Conservation (phyloP, 2,329 filamentous ascomycete genomes). For the Alternaria longipes region DNA sequence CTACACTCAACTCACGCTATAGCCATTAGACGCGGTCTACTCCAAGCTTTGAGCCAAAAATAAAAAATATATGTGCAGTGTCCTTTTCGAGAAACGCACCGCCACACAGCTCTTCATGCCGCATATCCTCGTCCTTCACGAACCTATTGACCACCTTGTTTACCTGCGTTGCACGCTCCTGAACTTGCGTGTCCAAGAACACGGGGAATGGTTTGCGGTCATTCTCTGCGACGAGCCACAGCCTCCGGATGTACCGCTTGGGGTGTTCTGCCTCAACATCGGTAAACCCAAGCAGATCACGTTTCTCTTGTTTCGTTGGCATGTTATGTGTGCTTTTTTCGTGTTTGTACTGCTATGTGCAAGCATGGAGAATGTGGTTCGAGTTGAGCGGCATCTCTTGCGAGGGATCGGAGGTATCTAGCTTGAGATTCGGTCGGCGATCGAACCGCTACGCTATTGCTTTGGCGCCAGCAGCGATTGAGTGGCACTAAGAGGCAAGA, state of each 20-base stretch:
- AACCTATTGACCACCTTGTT: not conserved
- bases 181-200: not conserved
- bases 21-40: too few relatives aligned
- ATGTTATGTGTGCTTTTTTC: not conserved
- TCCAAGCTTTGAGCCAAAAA: too few relatives aligned
- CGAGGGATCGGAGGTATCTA: slow-evolving; percentile 2
- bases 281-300: slow-evolving; percentile 9
- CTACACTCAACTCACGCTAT: too few relatives aligned
- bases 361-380: slow-evolving; percentile 6
- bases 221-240: too few relatives aligned
- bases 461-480: slow-evolving; percentile 4
- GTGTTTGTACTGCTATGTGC: not conserved
- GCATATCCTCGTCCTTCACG: too few relatives aligned
- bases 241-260: slow-evolving; percentile 5
- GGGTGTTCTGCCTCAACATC: slow-evolving; percentile 2
- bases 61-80: too few relatives aligned
- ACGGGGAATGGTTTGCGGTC: not conserved
- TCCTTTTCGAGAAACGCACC: too few relatives aligned
- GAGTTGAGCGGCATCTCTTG: slow-evolving; percentile 5
- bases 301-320: not conserved
- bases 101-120: too few relatives aligned
- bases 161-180: not conserved
- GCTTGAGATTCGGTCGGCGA: not conserved
- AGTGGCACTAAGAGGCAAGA: slow-evolving; percentile 4
- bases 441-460: slow-evolving; percentile 7